Evolutionary conservation across 371 early-diverging fungal species (phyloP).

Genomic region (Haplosporangium sp.): DNA sequence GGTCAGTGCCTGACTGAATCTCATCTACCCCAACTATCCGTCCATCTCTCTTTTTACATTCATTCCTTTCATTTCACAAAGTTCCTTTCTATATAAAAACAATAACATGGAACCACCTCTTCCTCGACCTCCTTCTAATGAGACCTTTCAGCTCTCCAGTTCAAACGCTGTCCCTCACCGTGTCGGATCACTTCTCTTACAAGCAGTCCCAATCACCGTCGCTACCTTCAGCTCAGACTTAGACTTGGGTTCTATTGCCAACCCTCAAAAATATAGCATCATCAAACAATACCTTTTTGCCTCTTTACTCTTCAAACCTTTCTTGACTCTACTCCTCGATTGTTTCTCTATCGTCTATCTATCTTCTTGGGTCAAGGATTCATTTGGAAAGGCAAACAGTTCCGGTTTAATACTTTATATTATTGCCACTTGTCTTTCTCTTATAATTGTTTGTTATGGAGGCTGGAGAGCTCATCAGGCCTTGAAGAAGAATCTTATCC

Average conservation of each 20-base stretch:
- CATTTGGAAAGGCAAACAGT: conserved; percentile 30
- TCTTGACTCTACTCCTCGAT: conserved; percentile 35
- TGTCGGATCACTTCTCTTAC: conserved; percentile 39
- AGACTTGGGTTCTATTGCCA: conserved; percentile 44
- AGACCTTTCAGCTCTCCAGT: conserved; percentile 26
- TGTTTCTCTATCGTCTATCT: conserved; percentile 34
- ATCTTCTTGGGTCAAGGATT: conserved; percentile 25
- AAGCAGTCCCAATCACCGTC: conserved; percentile 28
- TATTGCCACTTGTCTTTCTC: conserved; percentile 24
- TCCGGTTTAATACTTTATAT: conserved; percentile 31
- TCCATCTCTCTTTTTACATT: too few species aligned
- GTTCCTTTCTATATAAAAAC: neutral
- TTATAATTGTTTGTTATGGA: conserved; percentile 31
- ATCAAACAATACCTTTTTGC: conserved; percentile 50
- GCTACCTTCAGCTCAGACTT: conserved; percentile 44
- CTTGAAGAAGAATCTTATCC: conserved; percentile 36
- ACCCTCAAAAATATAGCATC: conserved; percentile 36
- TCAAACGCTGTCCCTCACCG: conserved; percentile 19
- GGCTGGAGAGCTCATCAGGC: conserved; percentile 39
- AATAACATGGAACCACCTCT: conserved; percentile 19
- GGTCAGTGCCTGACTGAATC: neutral
- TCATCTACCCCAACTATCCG: neutral
- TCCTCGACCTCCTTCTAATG: conserved; percentile 21
- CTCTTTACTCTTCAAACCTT: conserved; percentile 45
- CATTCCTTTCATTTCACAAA: too few species aligned